phyloP scores from a whole-genome alignment of 1,284 basidiomycete species.

The Volvariella volvacea region DNA sequence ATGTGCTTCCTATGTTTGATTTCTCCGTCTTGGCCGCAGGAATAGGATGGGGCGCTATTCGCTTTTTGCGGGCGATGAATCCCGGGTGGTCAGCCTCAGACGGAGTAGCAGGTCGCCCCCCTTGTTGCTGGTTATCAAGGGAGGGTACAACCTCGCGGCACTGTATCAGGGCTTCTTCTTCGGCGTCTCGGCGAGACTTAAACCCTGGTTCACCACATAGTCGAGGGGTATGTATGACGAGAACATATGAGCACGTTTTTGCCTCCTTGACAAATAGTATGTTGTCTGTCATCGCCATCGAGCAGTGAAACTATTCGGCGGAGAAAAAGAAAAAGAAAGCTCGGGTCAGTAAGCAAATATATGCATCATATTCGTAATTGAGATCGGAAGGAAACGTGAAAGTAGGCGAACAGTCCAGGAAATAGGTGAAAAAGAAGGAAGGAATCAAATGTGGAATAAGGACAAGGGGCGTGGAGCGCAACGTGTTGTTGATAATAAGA shows the following conservation, averaged over 20 bases:
- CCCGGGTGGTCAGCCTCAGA: conserved; percentile 4
- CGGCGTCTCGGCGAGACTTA: conserved; percentile 61
- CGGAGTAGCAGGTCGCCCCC: not conserved
- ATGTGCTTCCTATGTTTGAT: not conserved
- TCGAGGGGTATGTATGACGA: conserved; percentile 89
- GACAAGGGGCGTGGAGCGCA: conserved; percentile 1
- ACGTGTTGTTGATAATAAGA: conserved; percentile 7
- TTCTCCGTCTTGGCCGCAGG: conserved; percentile 15
- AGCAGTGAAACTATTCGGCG: conserved; percentile 80
- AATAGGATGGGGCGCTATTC: conserved; percentile 39
- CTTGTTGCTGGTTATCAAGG: not conserved
- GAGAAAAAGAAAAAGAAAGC: conserved; percentile 1
- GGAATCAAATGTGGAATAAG: conserved; percentile 9
- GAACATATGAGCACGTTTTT: conserved; percentile 84
- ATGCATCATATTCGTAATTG: not conserved
- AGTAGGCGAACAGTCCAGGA: conserved; percentile 13
- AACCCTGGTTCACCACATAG: conserved; percentile 90
- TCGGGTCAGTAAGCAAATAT: not conserved
- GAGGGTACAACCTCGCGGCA: conserved; percentile 66
- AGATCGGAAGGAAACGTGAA: conserved; percentile 10
- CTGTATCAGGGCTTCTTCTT: conserved; percentile 61
- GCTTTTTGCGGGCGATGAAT: conserved; percentile 27
- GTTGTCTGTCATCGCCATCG: conserved; percentile 80
- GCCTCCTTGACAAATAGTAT: conserved; percentile 91
- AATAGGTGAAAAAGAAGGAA: conserved; percentile 11